Base-by-base conservation (phyloP, 1,284 basidiomycete species). In the Neolentinus lepideus region DNA sequence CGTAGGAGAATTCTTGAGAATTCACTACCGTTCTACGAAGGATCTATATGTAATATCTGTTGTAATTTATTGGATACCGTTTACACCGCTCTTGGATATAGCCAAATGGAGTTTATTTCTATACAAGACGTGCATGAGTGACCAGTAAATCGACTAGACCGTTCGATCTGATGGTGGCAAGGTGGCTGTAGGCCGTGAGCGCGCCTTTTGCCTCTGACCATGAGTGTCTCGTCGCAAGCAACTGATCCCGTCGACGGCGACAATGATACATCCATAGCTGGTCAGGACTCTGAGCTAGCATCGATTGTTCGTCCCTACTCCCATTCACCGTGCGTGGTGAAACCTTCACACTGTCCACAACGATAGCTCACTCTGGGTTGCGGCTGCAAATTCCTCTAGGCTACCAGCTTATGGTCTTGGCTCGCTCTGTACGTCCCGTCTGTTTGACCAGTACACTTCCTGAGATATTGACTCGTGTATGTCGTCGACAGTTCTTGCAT, bases 401-500 rank as follows among this genome's bases (percentile, higher is more conserved):
- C 54, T 63, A 21, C 62, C 62, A 8, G 56, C 58, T 21, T 60
- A 58, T 36, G 54, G 54, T 3, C 52, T 63, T 59, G 61, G 61
- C 52, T 54, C 66, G n/a, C 54, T 67, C 24, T 62, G 61, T 54
- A 48, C 61, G 43, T 66, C 52, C 10, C 22, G 26, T 22, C 46
- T 26, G 16, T 51, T 16, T 33, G 9, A 53, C 43, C 35, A 22
- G 31, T 14, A n/a, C 22, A 33, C 29, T n/a, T 11, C 21, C n/a
- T 36, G 35, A 11, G 19, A 22, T 33, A 47, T 16, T 22, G 14
- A 57, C n/a, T 47, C 33, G 45, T 31, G 29, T 31, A 12, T 31
- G 4, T 31, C 29, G 29, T 24, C 24, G 26, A 9, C 59, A 77
- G 75, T 77, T 51, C 57, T 71, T 1, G 63, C 64, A 0, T 74